Evolutionary conservation across 164 flowering plant species (phyloP).

Genomic region (Pachysandra terminalis): DNA sequence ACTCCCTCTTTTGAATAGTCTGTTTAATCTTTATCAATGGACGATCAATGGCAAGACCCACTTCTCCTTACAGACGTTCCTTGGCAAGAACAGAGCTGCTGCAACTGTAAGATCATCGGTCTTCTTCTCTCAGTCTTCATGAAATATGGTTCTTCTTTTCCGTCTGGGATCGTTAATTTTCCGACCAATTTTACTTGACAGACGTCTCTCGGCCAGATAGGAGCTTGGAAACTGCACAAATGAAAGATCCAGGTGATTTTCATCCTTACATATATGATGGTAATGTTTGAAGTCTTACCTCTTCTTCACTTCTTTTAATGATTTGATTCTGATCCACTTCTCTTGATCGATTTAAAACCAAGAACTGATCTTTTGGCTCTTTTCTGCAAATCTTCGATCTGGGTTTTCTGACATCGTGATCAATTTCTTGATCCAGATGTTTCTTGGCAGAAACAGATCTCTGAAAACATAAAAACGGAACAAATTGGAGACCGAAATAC

Average conservation of each 20-base stretch:
- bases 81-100: constrained; percentile 23
- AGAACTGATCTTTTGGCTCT: not conserved
- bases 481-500: not conserved
- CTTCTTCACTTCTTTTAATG: not conserved
- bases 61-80: constrained; percentile 65
- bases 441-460: constrained; percentile 17
- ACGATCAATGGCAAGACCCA: constrained; percentile 57
- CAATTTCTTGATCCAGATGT: constrained; percentile 13
- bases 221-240: not conserved
- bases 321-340: not conserved
- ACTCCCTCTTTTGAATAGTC: constrained; percentile 3
- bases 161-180: constrained; percentile 1
- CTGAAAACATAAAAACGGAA: not conserved
- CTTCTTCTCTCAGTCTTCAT: not conserved
- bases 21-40: constrained; percentile 25
- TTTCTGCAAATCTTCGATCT: not conserved
- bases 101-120: constrained; percentile 4
- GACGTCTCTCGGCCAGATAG: not conserved
- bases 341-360: constrained; percentile 16
- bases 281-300: not conserved
- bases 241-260: not conserved
- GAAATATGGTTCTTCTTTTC: constrained; percentile 1
- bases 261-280: not conserved
- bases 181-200: not conserved
- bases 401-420: constrained; percentile 3